These are phyloP conservation scores for Phialophora verrucosa DNA, from an alignment of 2,329 filamentous ascomycete species.

Conservation along the genomic window DNA sequence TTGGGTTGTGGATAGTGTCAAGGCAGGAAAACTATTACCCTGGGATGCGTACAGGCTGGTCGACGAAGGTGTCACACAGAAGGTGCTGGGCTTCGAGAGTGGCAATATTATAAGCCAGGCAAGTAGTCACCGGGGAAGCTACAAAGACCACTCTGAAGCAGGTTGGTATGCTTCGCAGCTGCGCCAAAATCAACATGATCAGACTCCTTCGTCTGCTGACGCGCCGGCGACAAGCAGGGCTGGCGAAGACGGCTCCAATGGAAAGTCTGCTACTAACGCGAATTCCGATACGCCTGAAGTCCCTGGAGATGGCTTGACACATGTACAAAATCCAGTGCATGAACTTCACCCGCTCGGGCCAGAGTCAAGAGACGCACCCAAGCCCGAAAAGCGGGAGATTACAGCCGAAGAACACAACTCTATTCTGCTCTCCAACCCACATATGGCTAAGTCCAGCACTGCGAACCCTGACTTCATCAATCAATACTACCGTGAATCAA, in stretches of 20 bases:
- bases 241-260: background rate
- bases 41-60: conserved; percentile 87
- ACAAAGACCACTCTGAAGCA: conserved; percentile 78
- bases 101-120: conserved; percentile 71
- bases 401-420: conserved; percentile 95
- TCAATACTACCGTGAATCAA: conserved; percentile 93
- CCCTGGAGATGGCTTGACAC: background rate
- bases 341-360: background rate
- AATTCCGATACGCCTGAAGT: background rate
- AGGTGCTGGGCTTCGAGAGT: conserved; percentile 69
- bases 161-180: conserved; percentile 85
- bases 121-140: conserved; percentile 66
- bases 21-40: conserved; percentile 77
- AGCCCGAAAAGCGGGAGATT: conserved; percentile 52
- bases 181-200: conserved; percentile 5
- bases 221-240: background rate
- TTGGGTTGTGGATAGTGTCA: conserved; percentile 90
- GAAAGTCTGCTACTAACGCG: background rate
- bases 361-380: background rate
- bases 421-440: conserved; percentile 79
- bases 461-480: conserved; percentile 92
- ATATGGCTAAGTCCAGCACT: conserved; percentile 84
- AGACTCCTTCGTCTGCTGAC: background rate
- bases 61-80: conserved; percentile 82
- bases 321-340: background rate